Evolutionary conservation across 441 rosid species (phyloP).

Genomic region (Kokia cookei): DNA sequence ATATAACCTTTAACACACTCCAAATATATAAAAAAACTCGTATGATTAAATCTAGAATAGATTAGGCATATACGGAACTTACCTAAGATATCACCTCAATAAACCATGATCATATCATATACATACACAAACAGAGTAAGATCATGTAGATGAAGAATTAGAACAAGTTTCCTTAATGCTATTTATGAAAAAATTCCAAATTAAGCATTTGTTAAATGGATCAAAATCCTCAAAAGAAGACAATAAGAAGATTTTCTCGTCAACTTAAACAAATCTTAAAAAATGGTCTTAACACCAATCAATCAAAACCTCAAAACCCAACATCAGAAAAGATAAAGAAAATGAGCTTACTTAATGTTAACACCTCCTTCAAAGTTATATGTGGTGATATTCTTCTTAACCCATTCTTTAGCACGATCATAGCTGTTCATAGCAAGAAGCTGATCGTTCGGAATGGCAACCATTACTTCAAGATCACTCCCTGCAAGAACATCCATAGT

Average conservation of each 20-base stretch:
- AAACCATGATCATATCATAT: no score
- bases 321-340: neutral
- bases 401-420: slow-evolving; percentile 73
- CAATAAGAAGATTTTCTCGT: neutral
- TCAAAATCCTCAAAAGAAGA: neutral
- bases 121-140: no score
- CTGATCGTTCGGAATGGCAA: slow-evolving; percentile 89
- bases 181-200: slow-evolving; percentile 26
- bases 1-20: neutral
- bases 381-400: slow-evolving; percentile 54
- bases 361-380: slow-evolving; percentile 84
- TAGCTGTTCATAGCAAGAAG: slow-evolving; percentile 57
- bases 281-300: neutral
- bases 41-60: no score
- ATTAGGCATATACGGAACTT: no score
- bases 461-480: slow-evolving; percentile 78
- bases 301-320: neutral
- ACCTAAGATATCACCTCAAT: no score
- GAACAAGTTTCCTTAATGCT: slow-evolving; percentile 29
- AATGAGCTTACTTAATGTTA: slow-evolving; percentile 60
- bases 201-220: neutral
- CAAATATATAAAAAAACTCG: neutral
- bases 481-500: slow-evolving; percentile 86
- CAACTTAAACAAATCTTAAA: neutral
- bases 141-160: neutral